Base-by-base conservation (phyloP, 495 filamentous ascomycete genomes). In the Penicillium manginii region DNA sequence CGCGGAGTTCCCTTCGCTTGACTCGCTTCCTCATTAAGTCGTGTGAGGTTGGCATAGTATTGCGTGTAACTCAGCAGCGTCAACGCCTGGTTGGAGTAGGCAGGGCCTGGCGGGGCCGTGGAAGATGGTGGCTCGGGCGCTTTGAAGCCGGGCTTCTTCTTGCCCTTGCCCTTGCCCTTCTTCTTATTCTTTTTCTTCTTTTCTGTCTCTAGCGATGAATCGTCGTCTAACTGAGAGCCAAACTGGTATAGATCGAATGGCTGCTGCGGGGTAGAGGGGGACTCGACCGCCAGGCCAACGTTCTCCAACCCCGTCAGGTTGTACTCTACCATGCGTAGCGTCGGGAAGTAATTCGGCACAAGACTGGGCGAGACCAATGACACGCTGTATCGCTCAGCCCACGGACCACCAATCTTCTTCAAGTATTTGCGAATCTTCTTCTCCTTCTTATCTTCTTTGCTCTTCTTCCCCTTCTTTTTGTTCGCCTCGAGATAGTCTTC, bases 271-370 rank as follows among this genome's bases (percentile, higher is more conserved):
- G 7, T 14, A 6, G 19, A 32, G 11, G 11, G 15, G 22, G 23
- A 3, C 26, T 52, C 39, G 11, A 6, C 69, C 60, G 83, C 83
- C 84, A 4, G 75, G 70, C 2, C 59, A 3, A 68, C 57, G 29
- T 83, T 61, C 50, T 91, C 87, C 5, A 97, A 65, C 1, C 91
- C 92, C 0, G 90, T 90, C 55, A 90, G 90, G 64, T 99, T 98
- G 79, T 99, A 99, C 67, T 97, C 91, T 52, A 93, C 77, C 21
- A 98, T 83, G 3, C 94, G 82, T 33, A 98, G 69, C 3, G 89
- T 91, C 1, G 94, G 94, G 66, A 94, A 96, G 70, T 90, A 96
- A 61, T 93, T 98, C 0, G 94, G 94, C 2, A 99, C 90, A 31
- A 99, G 72, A 65, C 92, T 97, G 1, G 94, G 88, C 17, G 85